Evolutionary conservation across 352 stramenopile genomes (phyloP).

Genomic region (Phytopythium aichiense): DNA sequence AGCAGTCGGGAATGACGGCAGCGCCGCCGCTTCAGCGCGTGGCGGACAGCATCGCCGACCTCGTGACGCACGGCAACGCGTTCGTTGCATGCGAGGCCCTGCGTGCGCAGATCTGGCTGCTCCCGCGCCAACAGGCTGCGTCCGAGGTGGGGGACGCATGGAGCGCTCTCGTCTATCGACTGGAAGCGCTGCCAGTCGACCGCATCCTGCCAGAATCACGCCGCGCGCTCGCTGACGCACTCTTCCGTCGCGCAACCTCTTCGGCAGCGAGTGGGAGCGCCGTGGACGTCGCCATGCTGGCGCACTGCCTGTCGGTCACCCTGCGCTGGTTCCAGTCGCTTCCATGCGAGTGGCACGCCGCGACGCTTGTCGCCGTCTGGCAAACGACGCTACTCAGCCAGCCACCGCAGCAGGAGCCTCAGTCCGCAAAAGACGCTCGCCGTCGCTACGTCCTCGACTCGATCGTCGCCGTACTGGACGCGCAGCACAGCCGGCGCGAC

Average conservation of each 20-base stretch:
- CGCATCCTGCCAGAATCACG: conserved; percentile 47
- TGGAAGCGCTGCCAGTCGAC: conserved; percentile 40
- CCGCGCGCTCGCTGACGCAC: conserved; percentile 49
- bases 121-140: conserved; percentile 29
- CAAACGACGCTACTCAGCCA: conserved; percentile 46
- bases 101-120: conserved; percentile 65
- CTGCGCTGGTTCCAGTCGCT: conserved; percentile 52
- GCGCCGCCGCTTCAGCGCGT: conserved; percentile 20
- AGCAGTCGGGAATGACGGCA: conserved; percentile 10
- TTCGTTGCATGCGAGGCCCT: conserved; percentile 61
- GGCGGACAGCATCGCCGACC: not conserved
- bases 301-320: conserved; percentile 40
- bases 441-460: conserved; percentile 1
- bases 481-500: conserved; percentile 32
- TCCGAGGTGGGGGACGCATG: conserved; percentile 32
- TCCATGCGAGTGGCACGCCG: conserved; percentile 68
- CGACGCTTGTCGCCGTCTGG: conserved; percentile 56
- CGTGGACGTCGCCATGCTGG: conserved; percentile 47
- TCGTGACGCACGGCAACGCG: conserved; percentile 28
- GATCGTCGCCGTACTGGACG: conserved; percentile 51
- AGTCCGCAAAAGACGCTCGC: not conserved
- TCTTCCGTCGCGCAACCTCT: conserved; percentile 56
- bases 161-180: conserved; percentile 37
- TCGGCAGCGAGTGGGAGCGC: conserved; percentile 26
- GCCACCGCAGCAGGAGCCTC: conserved; percentile 4